These are phyloP conservation scores for Panellus pusillus DNA, from an alignment of 768 basidiomycete species.

Conservation along the genomic window DNA sequence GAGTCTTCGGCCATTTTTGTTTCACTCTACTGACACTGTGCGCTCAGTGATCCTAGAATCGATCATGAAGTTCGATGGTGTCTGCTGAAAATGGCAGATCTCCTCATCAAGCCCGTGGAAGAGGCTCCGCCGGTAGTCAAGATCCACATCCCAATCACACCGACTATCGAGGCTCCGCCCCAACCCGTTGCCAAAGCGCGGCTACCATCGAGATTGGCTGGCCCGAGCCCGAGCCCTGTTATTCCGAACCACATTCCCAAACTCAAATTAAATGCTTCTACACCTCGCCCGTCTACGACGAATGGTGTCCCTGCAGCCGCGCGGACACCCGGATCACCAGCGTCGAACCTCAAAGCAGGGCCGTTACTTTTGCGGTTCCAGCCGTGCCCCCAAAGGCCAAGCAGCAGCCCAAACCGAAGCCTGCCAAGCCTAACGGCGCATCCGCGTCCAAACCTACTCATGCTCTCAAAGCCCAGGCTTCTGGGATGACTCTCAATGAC, in stretches of 20 bases:
- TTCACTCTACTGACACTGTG: slow-evolving; percentile 7
- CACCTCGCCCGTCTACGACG: slow-evolving; percentile 20
- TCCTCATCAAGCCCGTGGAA: slow-evolving; percentile 78
- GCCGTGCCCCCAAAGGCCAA: slow-evolving; percentile 35
- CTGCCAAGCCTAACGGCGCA: slow-evolving; percentile 26
- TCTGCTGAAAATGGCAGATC: slow-evolving; percentile 86
- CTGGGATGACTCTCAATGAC: slow-evolving; percentile 78
- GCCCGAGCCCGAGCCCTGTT: slow-evolving; percentile 40
- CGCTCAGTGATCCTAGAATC: slow-evolving; percentile 61
- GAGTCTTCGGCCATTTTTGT: slow-evolving; percentile 27
- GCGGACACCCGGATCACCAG: slow-evolving; percentile 27
- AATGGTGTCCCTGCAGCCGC: slow-evolving; percentile 23
- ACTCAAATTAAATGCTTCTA: slow-evolving; percentile 22
- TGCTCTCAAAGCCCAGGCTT: slow-evolving; percentile 68
- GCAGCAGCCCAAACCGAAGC: slow-evolving; percentile 7
- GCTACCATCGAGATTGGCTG: slow-evolving; percentile 36
- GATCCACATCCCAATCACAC: slow-evolving; percentile 75
- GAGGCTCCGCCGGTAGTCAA: slow-evolving; percentile 87
- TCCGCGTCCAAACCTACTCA: slow-evolving; percentile 41
- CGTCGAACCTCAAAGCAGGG: slow-evolving; percentile 33
- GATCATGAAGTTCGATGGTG: slow-evolving; percentile 93
- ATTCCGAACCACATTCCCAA: slow-evolving; percentile 28
- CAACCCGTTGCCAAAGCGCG: slow-evolving; percentile 54
- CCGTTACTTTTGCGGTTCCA: slow-evolving; percentile 38
- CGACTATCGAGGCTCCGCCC: slow-evolving; percentile 62